Percentiles rank a stretch among this genome's conserved stretches.
Conservation (phyloP, 768 basidiomycete species). For the Suillus clintonianus region DNA sequence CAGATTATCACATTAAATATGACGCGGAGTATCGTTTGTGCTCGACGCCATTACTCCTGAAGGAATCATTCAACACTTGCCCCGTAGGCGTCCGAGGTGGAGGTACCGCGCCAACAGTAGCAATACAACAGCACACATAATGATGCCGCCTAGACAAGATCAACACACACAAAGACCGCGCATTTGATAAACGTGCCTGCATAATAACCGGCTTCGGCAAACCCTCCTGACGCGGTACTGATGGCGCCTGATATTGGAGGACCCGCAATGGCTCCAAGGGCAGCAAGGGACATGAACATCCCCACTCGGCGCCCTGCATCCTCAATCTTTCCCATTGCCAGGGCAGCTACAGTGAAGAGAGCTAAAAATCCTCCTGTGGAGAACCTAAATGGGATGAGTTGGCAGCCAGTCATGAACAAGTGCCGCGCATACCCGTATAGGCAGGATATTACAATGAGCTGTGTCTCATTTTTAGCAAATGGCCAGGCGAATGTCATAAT, state of each 20-base stretch:
- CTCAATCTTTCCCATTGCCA: slow-evolving; percentile 57
- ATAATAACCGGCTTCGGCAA: slow-evolving; percentile 36
- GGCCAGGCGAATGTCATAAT: slow-evolving; percentile 74
- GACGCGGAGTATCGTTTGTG: neutral
- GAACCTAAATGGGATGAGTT: slow-evolving; percentile 38
- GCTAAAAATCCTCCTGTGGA: slow-evolving; percentile 63
- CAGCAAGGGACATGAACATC: slow-evolving; percentile 60
- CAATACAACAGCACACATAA: slow-evolving; percentile 44
- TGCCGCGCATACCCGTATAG: slow-evolving; percentile 58
- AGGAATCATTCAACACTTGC: slow-evolving; percentile 25
- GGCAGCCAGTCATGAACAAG: neutral
- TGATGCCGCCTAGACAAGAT: slow-evolving; percentile 33
- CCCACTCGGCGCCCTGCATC: slow-evolving; percentile 70
- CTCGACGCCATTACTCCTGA: neutral
- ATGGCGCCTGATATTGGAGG: slow-evolving; percentile 79
- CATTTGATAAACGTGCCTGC: slow-evolving; percentile 34
- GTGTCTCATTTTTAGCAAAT: slow-evolving; percentile 44
- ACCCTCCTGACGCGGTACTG: slow-evolving; percentile 51
- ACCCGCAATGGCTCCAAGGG: slow-evolving; percentile 65
- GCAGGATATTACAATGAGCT: slow-evolving; percentile 54
- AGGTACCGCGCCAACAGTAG: slow-evolving; percentile 43
- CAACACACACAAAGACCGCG: neutral
- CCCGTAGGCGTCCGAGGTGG: slow-evolving; percentile 39
- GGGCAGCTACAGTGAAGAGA: slow-evolving; percentile 56
- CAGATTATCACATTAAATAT: neutral